Percentiles rank a stretch among this genome's conserved stretches.
Conservation (phyloP, 1,284 basidiomycete species). For the Xerocomus amazonicus region DNA sequence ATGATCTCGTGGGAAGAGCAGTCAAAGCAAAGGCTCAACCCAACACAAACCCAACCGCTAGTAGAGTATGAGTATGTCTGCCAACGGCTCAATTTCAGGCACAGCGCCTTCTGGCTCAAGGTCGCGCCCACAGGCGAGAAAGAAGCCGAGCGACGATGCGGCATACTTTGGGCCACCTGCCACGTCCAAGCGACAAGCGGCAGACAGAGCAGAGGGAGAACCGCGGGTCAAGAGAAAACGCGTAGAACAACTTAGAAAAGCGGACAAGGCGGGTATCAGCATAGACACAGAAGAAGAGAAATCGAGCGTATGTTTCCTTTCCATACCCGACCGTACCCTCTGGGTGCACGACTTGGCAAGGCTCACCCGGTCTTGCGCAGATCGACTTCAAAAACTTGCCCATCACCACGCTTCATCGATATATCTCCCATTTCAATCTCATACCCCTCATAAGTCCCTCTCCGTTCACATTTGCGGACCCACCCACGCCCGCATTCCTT, state of each 20-base stretch:
- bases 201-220: constrained; percentile 61
- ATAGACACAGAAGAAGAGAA: constrained; percentile 35
- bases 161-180: constrained; percentile 57
- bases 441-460: constrained; percentile 65
- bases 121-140: constrained; percentile 55
- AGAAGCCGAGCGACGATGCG: constrained; percentile 58
- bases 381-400: constrained; percentile 70
- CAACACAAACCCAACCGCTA: not conserved
- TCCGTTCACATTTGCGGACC: constrained; percentile 61
- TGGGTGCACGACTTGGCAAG: not conserved
- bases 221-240: constrained; percentile 68
- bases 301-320: constrained; percentile 36
- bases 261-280: constrained; percentile 19
- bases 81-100: constrained; percentile 27
- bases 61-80: constrained; percentile 33
- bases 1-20: constrained; percentile 24
- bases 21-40: not conserved
- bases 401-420: constrained; percentile 56
- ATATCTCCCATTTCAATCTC: constrained; percentile 66
- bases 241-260: constrained; percentile 41
- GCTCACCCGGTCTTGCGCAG: constrained; percentile 37
- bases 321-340: not conserved
- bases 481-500: constrained; percentile 61
- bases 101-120: constrained; percentile 44
- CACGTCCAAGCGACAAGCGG: constrained; percentile 52